Evolutionary conservation across 2,329 filamentous ascomycete species (phyloP).

Genomic region (Botrytis pseudocinerea): DNA sequence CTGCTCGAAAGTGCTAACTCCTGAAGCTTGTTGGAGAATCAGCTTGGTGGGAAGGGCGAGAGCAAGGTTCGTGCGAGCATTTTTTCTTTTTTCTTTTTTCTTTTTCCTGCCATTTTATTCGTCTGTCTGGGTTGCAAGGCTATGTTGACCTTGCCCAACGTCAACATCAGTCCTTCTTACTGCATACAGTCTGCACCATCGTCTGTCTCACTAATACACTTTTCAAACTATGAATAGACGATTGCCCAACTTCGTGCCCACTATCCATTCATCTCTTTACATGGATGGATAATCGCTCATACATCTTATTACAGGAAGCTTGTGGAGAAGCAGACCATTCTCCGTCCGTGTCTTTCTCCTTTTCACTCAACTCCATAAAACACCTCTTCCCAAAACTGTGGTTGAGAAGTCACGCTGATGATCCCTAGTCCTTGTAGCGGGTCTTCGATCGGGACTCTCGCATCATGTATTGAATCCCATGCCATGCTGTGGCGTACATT

Average conservation of each 20-base stretch:
- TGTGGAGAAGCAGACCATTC: not conserved
- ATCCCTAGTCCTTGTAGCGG: slow-evolving; percentile 10
- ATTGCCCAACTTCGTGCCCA: slow-evolving; percentile 8
- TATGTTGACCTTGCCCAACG: slow-evolving; percentile 4
- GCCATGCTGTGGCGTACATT: slow-evolving; percentile 18
- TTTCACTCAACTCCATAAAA: not conserved
- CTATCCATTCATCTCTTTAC: not conserved
- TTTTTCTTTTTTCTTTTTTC: not conserved
- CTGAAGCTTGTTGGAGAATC: not conserved
- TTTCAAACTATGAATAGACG: not conserved
- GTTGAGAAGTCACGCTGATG: slow-evolving; percentile 9
- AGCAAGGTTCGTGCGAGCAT: not conserved
- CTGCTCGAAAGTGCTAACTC: not conserved
- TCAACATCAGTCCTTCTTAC: slow-evolving; percentile 9
- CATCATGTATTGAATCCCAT: slow-evolving; percentile 16
- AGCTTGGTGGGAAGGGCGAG: not conserved
- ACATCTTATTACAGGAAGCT: not conserved
- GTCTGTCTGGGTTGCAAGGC: not conserved
- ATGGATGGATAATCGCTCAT: slow-evolving; percentile 4
- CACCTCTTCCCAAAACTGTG: slow-evolving; percentile 8
- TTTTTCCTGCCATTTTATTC: not conserved
- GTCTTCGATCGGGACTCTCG: slow-evolving; percentile 16
- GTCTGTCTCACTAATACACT: slow-evolving; percentile 4
- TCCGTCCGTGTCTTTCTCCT: not conserved
- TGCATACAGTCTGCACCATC: not conserved